Base-by-base conservation (phyloP, 352 stramenopile genomes). In the Phytophthora sp. region DNA sequence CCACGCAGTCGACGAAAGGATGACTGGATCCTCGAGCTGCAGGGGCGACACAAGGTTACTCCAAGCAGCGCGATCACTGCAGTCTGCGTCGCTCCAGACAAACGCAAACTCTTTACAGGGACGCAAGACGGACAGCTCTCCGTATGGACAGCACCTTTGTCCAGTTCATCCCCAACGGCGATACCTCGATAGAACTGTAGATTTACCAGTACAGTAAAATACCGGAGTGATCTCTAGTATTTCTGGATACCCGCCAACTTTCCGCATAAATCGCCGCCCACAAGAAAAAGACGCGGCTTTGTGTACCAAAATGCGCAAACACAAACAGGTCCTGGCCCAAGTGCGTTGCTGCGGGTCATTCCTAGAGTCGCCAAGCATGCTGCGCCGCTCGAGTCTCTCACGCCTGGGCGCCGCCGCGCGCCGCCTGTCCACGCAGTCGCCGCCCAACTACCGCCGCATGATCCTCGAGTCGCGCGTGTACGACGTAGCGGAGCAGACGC, bases 391-490 rank as follows among this genome's bases (percentile, higher is more conserved):
- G 7, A 54, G 15, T 17, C 17, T 70, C 10, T 32, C 20, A 18
- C 48, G 45, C 15, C 20, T 62, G 12, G 23, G 41, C 43, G 50
- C 28, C 38, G 39, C 58, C 17, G 54, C 62, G 50, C 70, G 59
- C 6, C 43, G 41, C 10, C 31, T 63, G 8, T 75, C 68, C 8
- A 67, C 65, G 12, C 32, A 62, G 10, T 24, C 35, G 9, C 38
- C 44, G 35, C 67, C 74, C 45, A 91, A 94, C 56, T 96, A 96
- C 67, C 82, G 84, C 1, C 82, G 85, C 62, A 89, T 94, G 82
- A 94, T 94, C 64, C 78, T 96, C 60, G 86, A 93, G 69, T 87
- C 84, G 27, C 82, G 87, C 42, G 88, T 92, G 54, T 96, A 96
- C 61, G 88, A 96, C 61, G 83, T 89, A 12, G 88, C 88, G n/a